Conservation (phyloP, 2,329 filamentous ascomycete genomes). For the Hymenoscyphus infarciens region DNA sequence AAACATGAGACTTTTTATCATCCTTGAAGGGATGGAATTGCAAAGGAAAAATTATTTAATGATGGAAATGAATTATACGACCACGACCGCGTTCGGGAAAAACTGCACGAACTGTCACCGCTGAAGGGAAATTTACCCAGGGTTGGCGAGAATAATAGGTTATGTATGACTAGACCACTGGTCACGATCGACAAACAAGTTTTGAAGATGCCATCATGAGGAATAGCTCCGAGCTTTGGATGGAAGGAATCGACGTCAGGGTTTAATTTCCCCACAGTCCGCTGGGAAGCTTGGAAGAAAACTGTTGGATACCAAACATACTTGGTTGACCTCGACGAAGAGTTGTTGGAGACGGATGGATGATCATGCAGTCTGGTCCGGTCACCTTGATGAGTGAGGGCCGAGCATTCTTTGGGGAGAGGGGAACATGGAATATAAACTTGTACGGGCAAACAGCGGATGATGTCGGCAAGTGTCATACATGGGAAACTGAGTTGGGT, state of each 20-base stretch:
- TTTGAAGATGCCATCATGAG: too few relatives aligned
- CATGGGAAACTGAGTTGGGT: background rate
- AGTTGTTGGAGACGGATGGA: background rate
- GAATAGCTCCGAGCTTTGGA: background rate
- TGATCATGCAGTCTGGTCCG: background rate
- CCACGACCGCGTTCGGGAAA: background rate
- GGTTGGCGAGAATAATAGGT: background rate
- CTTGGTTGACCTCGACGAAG: background rate
- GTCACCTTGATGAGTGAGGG: background rate
- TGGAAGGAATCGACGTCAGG: background rate
- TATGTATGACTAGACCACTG: background rate
- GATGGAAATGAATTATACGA: background rate
- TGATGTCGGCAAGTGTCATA: background rate
- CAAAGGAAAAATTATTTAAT: background rate
- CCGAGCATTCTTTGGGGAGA: background rate
- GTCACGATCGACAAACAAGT: background rate
- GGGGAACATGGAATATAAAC: background rate
- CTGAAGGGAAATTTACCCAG: background rate
- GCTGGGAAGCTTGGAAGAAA: background rate
- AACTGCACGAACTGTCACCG: background rate
- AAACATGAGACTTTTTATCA: slow-evolving; percentile 32
- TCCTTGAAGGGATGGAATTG: slow-evolving; percentile 21
- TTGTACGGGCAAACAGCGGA: background rate
- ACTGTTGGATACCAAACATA: background rate
- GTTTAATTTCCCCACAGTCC: background rate